Evolutionary conservation across 495 filamentous ascomycete species (phyloP), one percentile per base, ranked within the genome.

Genomic region (Hypoxylon fuscum): DNA sequence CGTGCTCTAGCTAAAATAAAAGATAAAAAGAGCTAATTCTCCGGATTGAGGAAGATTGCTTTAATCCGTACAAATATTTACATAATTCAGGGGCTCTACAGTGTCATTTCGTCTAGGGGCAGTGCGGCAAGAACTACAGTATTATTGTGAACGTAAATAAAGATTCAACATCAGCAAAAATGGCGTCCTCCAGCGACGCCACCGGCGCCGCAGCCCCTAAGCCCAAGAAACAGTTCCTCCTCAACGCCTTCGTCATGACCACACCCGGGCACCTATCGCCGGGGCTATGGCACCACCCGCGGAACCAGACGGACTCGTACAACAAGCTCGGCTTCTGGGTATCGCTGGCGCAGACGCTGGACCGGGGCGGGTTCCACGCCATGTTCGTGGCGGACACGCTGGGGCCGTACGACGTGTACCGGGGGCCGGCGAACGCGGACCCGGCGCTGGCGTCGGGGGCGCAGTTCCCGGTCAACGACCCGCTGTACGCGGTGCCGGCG

Each of bases 241-340:
- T 87, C 49, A 87, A 85, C 76, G 83, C 84, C 18, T 87, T 87
- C 54, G 83, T 85, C 41, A 81, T 84, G 63, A 83, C 77, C 8
- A 62, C 35, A 12, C 46, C 55, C 42, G 83, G 83, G 5, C 83
- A 85, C 48, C 79, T 83, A 37, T 82, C 79, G 0, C 80, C 83
- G 0, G 81, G 82, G 5, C 72, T 83, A 0, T 85, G 82, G 82
- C 65, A 72, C 20, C 81, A 85, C 67, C 83, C 80, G 4, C 76
- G 79, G 37, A 82, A 86, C 53, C 72, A 78, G 55, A 84, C 83
- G 14, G 67, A 76, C 50, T 65, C 77, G 14, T 85, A 83, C 68
- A 85, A 84, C 55, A 79, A 84, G 52, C 63, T 85, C 32, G 55
- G 42, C 14, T 69, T 66, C 47, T 69, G 66, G 62, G 63, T 40